phyloP scores from a whole-genome alignment of 257 asterid genomes.

The Solanum appendiculatum region DNA sequence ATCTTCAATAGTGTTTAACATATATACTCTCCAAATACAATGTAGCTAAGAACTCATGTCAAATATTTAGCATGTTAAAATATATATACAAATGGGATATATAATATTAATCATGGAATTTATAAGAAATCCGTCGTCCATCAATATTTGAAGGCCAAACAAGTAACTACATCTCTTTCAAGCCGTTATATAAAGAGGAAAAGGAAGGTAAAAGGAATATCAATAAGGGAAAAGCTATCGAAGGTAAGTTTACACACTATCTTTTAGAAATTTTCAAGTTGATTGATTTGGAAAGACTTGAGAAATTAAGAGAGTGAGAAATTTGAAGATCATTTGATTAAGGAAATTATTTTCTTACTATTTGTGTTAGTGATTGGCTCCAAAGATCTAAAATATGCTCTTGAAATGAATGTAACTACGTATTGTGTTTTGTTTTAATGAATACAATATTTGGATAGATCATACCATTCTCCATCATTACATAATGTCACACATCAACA shows the following conservation, averaged over 20 bases:
- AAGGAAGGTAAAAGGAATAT: too few species aligned
- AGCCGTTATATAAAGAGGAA: too few species aligned
- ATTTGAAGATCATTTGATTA: neutral
- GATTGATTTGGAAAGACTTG: neutral
- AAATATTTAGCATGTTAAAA: neutral
- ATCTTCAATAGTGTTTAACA: neutral
- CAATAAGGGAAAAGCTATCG: too few species aligned
- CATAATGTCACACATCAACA: neutral
- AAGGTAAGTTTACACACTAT: neutral
- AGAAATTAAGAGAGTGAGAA: neutral
- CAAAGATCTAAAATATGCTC: neutral
- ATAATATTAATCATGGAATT: too few species aligned
- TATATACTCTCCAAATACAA: neutral
- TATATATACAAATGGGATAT: neutral
- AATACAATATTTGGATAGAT: too few species aligned
- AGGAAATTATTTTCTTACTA: neutral
- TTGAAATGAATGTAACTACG: neutral
- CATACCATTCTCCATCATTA: neutral
- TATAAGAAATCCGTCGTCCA: too few species aligned
- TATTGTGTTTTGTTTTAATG: neutral
- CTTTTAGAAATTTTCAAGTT: neutral
- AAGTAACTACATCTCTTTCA: too few species aligned
- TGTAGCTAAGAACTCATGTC: neutral
- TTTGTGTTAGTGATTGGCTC: neutral
- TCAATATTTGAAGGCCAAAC: too few species aligned